A percentile compares a stretch with the other conserved stretches of the same genome.
Evolutionary conservation across 148 eudicot species (phyloP).

Genomic region (Silene latifolia): DNA sequence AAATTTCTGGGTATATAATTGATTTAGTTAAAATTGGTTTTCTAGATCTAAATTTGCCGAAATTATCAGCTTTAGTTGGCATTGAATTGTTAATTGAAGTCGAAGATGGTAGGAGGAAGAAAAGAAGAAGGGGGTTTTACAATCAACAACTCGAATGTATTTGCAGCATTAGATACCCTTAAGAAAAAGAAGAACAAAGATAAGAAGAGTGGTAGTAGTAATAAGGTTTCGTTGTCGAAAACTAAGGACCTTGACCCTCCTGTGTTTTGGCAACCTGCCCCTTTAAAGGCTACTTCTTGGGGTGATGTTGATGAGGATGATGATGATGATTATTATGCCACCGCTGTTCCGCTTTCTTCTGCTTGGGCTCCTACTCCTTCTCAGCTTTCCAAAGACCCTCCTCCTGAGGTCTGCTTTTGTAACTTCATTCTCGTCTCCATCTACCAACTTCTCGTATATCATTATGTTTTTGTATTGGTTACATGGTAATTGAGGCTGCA

Average conservation of each 20-base stretch:
- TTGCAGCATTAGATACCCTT: conserved; percentile 72
- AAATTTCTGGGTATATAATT: neutral
- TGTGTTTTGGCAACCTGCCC: conserved; percentile 72
- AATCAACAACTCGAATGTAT: conserved; percentile 69
- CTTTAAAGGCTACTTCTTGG: conserved; percentile 71
- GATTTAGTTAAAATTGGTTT: neutral
- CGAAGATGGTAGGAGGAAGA: conserved; percentile 64
- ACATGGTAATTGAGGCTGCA: too few species aligned
- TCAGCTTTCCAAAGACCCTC: conserved; percentile 22
- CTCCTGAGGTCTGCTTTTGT: conserved; percentile 38
- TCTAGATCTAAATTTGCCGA: conserved; percentile 1
- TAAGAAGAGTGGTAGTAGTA: conserved; percentile 41
- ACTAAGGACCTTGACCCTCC: conserved; percentile 41
- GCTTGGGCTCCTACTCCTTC: conserved; percentile 44
- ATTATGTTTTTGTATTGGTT: too few species aligned
- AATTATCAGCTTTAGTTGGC: conserved; percentile 1
- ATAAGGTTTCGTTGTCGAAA: conserved; percentile 23
- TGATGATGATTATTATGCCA: conserved; percentile 86
- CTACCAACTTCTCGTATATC: too few species aligned
- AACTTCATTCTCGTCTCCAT: too few species aligned
- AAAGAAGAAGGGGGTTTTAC: conserved; percentile 53
- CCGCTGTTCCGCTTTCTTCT: conserved; percentile 72
- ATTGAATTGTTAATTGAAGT: neutral
- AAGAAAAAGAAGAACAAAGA: conserved; percentile 87
- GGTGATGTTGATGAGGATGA: conserved; percentile 97